phyloP scores from a whole-genome alignment of 106 monocot genomes.

The Ottelia alismoides region DNA sequence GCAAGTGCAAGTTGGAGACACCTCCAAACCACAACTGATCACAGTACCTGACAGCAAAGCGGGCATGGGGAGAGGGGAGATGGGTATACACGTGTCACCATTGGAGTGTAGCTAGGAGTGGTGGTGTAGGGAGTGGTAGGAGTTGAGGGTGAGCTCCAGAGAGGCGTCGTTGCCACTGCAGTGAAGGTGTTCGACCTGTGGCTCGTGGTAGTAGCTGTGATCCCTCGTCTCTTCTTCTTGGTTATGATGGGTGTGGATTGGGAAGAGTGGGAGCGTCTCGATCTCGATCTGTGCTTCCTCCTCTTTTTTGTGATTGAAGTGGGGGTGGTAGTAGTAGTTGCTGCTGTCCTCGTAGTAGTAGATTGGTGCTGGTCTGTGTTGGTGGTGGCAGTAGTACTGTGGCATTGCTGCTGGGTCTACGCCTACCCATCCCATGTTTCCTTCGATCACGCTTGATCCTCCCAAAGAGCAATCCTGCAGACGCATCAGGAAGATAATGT shows the following conservation, averaged over 20 bases:
- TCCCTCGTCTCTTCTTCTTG: neutral
- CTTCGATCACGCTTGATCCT: constrained; percentile 5
- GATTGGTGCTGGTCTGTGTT: neutral
- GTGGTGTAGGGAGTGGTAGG: too few species aligned
- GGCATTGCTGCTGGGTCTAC: constrained; percentile 11
- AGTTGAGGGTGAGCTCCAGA: constrained; percentile 85
- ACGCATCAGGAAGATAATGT: neutral
- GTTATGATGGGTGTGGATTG: constrained; percentile 17
- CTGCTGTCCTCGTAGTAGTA: constrained; percentile 9
- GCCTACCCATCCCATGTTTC: constrained; percentile 18
- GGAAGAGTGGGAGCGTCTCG: constrained; percentile 88
- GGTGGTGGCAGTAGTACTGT: constrained; percentile 17
- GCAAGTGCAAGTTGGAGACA: too few species aligned
- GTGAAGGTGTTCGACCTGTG: constrained; percentile 3
- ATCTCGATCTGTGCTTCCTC: constrained; percentile 22
- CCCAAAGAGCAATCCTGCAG: neutral
- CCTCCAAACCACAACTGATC: too few species aligned
- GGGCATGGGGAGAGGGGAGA: too few species aligned
- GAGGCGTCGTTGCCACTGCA: constrained; percentile 19
- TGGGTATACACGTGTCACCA: too few species aligned
- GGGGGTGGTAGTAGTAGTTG: constrained; percentile 9
- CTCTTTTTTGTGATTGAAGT: neutral
- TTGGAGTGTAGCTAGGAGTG: too few species aligned
- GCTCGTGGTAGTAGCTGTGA: constrained; percentile 7
- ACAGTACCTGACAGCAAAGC: too few species aligned